Conservation (phyloP, 257 asterid species). For the Nicotiana knightiana region DNA sequence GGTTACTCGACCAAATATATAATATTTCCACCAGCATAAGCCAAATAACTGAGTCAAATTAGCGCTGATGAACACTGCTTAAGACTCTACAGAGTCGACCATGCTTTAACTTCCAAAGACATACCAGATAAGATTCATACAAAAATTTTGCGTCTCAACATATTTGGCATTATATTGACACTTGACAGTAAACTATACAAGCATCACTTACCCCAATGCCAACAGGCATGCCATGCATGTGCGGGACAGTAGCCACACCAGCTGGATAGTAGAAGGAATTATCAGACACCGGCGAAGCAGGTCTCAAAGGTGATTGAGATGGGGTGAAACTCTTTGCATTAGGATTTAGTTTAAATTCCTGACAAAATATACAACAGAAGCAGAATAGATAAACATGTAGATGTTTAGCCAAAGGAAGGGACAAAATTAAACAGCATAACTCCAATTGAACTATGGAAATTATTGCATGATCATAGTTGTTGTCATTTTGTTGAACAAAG, state of each 20-base stretch:
- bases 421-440: not conserved
- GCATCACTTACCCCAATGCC: conserved; percentile 70
- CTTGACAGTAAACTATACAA: not conserved
- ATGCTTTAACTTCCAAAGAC: not conserved
- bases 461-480: not conserved
- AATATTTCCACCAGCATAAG: not conserved
- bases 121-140: not conserved
- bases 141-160: not conserved
- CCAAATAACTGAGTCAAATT: not conserved
- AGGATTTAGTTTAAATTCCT: conserved; percentile 93
- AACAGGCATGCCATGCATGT: conserved; percentile 84
- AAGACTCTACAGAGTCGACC: not conserved
- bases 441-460: not conserved
- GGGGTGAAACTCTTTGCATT: conserved; percentile 83
- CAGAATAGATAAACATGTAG: not conserved
- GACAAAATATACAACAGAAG: conserved; percentile 8
- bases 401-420: not conserved
- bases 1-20: not conserved
- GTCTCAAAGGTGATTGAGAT: conserved; percentile 60
- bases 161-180: not conserved
- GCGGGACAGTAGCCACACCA: conserved; percentile 51
- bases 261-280: conserved; percentile 78
- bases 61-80: not conserved
- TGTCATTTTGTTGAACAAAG: not conserved
- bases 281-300: conserved; percentile 82